Evolutionary conservation across 2,329 filamentous ascomycete genomes (phyloP).

Genomic region (Microthyrium microscopicum): DNA sequence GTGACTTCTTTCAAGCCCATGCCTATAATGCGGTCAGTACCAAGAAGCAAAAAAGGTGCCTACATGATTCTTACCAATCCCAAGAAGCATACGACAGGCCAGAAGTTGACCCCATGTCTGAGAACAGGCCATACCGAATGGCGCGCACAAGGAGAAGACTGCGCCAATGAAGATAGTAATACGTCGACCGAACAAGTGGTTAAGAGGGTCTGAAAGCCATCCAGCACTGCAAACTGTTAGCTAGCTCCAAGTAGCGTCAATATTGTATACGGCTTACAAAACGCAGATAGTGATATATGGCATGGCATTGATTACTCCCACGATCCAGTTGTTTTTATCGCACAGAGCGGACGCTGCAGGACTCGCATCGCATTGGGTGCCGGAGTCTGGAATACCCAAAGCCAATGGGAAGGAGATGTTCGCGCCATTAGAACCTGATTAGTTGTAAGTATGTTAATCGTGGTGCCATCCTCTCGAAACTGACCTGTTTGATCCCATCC

Average conservation of each 20-base stretch:
- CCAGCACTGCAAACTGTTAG: slow-evolving; percentile 7
- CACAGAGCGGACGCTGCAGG: slow-evolving; percentile 5
- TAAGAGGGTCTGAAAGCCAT: slow-evolving; percentile 16
- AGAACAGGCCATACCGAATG: slow-evolving; percentile 19
- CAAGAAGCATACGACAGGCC: slow-evolving; percentile 19
- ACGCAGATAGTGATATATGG: slow-evolving; percentile 11
- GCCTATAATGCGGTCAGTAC: slow-evolving; percentile 14
- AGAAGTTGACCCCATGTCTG: slow-evolving; percentile 25
- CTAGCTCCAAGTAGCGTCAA: background rate
- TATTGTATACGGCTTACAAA: slow-evolving; percentile 3
- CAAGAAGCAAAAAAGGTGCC: slow-evolving; percentile 13
- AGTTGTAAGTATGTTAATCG: background rate
- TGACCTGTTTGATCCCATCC: slow-evolving; percentile 50
- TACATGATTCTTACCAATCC: slow-evolving; percentile 16
- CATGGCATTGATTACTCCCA: slow-evolving; percentile 14
- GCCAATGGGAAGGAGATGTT: slow-evolving; percentile 43
- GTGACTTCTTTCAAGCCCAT: slow-evolving; percentile 30
- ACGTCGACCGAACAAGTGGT: slow-evolving; percentile 16
- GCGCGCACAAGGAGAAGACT: slow-evolving; percentile 17
- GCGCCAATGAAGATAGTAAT: slow-evolving; percentile 15
- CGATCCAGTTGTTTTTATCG: slow-evolving; percentile 15
- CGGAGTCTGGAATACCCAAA: slow-evolving; percentile 31
- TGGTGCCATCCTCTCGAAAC: slow-evolving; percentile 9
- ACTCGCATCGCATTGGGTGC: slow-evolving; percentile 3
- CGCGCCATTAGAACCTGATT: slow-evolving; percentile 30